Evolutionary conservation across 352 stramenopile species (phyloP), one percentile per base, ranked within the genome.

Genomic region (Globisporangium yorkense): DNA sequence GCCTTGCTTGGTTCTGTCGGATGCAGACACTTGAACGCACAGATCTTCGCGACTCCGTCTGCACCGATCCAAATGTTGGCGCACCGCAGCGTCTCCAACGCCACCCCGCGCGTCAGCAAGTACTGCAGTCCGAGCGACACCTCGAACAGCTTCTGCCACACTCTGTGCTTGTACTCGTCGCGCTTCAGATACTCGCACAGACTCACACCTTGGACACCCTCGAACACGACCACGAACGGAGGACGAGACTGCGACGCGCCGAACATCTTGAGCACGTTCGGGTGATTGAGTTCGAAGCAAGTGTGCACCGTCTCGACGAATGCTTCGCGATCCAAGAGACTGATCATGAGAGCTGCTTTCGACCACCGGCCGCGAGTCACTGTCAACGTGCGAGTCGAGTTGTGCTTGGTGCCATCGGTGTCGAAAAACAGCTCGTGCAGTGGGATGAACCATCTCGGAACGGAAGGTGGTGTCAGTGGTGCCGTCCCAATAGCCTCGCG

Each of bases 201-300:
- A 35, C 31, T 35, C 31, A 6, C 6, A 6, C 31, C 6, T 3
- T 6, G 31, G 6, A 6, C 31, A 6, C 31, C 6, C 31, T 35
- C 31, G 37, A 27, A 55, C 3, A 29, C 33, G 3, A 31, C 29
- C 13, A 53, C n/a, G n/a, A 46, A 56, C 10, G 31, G 40, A 5
- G 5, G 10, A 0, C 37, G 50, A 5, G 65, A 39, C 6, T 71
- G 60, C 20, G 46, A 71, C 6, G 51, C 64, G 8, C 64, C 64
- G 7, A 59, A 66, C 3, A 71, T 29, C 15, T 56, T 52, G 2
- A 56, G 12, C 21, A 71, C 37, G 21, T 69, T 49, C 3, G 58
- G 54, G 50, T 69, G 63, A 0, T 50, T 43, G 12, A 67, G 44
- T 68, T 85, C 41, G 92, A 75, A 21, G 6, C 33, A 47, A 7